Percentiles rank a stretch among this genome's conserved stretches.
Conservation (phyloP, 2,329 filamentous ascomycete species). For the Phaeosphaeriaceae sp. region DNA sequence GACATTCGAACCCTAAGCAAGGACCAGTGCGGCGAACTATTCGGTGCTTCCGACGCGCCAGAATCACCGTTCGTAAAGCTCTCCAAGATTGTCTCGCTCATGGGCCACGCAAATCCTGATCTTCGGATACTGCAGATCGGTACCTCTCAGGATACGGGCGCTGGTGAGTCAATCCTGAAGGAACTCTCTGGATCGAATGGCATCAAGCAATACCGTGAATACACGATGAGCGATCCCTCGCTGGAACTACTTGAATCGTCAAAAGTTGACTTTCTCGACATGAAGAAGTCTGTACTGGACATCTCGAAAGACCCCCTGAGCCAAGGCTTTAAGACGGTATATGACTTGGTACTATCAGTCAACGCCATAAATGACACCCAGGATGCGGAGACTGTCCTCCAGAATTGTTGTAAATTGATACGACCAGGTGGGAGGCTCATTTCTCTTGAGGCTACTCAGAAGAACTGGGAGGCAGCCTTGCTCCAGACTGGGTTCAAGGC, state of each 20-base stretch:
- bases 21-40: background rate
- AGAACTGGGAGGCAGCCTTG: background rate
- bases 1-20: background rate
- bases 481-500: background rate
- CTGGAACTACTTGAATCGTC: background rate
- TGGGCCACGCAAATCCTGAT: constrained; percentile 47
- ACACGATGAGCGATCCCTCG: constrained; percentile 27
- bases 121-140: constrained; percentile 46
- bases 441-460: background rate
- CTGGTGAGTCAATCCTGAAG: constrained; percentile 4
- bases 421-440: background rate
- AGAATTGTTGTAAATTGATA: background rate
- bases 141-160: constrained; percentile 17
- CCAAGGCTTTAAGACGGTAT: constrained; percentile 18
- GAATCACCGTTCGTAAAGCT: constrained; percentile 16
- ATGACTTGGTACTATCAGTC: constrained; percentile 22
- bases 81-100: constrained; percentile 38
- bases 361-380: background rate
- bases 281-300: constrained; percentile 14
- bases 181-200: background rate
- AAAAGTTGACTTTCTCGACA: background rate
- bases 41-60: background rate
- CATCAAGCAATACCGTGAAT: constrained; percentile 17
- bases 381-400: background rate
- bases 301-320: constrained; percentile 16